Evolutionary conservation across 306 rosid genomes (phyloP).

Genomic region (Vigna angularis): DNA sequence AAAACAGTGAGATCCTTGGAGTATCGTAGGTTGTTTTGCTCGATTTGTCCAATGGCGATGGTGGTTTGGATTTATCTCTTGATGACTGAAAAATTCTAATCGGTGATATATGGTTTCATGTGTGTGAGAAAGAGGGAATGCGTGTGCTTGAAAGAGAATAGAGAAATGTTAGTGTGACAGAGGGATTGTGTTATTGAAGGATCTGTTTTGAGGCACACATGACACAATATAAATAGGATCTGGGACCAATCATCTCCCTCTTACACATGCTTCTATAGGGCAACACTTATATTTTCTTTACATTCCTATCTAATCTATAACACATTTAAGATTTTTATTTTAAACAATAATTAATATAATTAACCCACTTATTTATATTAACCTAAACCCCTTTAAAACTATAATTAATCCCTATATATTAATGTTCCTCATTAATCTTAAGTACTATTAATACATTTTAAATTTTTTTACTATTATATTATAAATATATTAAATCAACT

Average conservation of each 20-base stretch:
- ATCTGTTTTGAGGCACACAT: neutral
- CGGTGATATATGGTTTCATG: conserved; percentile 16
- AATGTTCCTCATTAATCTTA: neutral
- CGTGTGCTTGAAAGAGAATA: neutral
- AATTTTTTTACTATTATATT: no score
- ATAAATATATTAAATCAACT: no score
- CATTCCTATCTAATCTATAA: neutral
- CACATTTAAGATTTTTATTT: neutral
- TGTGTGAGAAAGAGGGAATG: neutral
- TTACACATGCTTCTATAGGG: neutral
- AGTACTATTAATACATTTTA: neutral
- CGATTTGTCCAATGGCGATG: conserved; percentile 55
- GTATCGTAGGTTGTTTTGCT: conserved; percentile 49
- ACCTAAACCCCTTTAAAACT: neutral
- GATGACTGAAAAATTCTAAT: conserved; percentile 33
- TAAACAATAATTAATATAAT: neutral
- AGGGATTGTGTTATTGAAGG: neutral
- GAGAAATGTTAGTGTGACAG: neutral
- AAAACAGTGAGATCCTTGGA: conserved; percentile 47
- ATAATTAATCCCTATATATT: neutral
- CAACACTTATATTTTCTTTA: neutral
- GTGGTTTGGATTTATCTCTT: conserved; percentile 36
- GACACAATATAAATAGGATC: neutral
- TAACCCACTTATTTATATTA: neutral
- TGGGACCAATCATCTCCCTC: neutral